Percentiles rank a stretch among this genome's conserved stretches.
phyloP scores from a whole-genome alignment of 441 rosid genomes.

The Adansonia gregorii region DNA sequence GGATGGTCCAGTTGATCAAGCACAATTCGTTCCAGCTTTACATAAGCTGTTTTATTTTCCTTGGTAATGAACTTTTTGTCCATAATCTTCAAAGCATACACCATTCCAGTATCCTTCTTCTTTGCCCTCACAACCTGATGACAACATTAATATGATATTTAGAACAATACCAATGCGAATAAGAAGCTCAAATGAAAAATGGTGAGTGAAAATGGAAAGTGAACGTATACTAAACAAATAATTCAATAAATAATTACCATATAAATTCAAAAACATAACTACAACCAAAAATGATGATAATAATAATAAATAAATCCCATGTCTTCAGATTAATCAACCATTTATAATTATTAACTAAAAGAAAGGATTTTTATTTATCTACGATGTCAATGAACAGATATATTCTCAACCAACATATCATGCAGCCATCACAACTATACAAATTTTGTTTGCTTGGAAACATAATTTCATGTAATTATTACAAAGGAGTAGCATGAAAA shows the following conservation, averaged over 20 bases:
- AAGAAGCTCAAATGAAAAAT: constrained; percentile 21
- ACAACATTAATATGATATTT: constrained; percentile 25
- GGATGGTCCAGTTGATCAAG: constrained; percentile 78
- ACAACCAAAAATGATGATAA: background rate
- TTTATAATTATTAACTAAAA: background rate
- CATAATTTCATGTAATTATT: background rate
- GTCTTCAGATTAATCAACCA: background rate
- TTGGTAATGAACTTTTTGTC: constrained; percentile 98
- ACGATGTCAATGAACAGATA: background rate
- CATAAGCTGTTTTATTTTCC: constrained; percentile 98
- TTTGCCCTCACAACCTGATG: constrained; percentile 92
- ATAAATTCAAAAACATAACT: constrained; percentile 6
- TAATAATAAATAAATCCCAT: background rate
- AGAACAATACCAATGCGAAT: constrained; percentile 25
- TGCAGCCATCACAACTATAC: background rate
- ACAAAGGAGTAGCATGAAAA: background rate
- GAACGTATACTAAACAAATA: background rate
- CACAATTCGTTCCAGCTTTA: constrained; percentile 84
- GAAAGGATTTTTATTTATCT: background rate
- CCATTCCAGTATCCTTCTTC: constrained; percentile 86
- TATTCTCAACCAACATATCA: background rate
- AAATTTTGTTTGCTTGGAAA: background rate
- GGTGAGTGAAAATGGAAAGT: background rate
- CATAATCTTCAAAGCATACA: constrained; percentile 97
- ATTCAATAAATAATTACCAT: constrained; percentile 4